Base-by-base conservation (phyloP, 164 flowering plant genomes). In the Macadamia integrifolia region DNA sequence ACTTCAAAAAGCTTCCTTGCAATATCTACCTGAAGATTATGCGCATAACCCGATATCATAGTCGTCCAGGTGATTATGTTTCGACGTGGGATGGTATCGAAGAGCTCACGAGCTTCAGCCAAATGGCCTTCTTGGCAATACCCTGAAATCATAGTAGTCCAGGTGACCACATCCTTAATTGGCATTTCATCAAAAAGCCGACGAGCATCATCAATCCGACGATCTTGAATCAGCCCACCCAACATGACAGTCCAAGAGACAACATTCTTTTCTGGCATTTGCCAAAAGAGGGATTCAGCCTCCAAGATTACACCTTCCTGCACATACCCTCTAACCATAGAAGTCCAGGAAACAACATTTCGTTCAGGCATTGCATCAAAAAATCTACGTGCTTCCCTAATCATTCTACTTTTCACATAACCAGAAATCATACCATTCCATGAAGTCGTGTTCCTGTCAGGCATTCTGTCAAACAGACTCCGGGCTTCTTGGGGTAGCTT, bases 1-100 rank as follows among this genome's bases (percentile, higher is more conserved):
- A 88, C 94, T 76, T 86, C 92, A 74, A 91, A 89, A 56, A 91
- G 88, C 79, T 91, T 89, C 77, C 91, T 76, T 3, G 90, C 97
- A 67, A 87, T 62, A 68, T 91, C 92, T 18, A 86, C 88, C 64
- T 59, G 75, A 32, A 71, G 68, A 76, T 86, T 86, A 66, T 84
- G 84, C 2, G 74, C 78, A 79, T 89, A 91, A 29, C 97, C 94
- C n/a, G 79, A 64, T 40, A 89, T 75, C 92, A 91, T 87, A 14
- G 84, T 67, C 14, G 91, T 91, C 92, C 97, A 89, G 58, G 92
- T 72, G 66, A 91, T 70, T 29, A 86, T 86, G 77, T 88, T 91
- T 66, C 81, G 71, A 1, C 62, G 62, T 1, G 81, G 84, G 91
- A 91, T 89, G 66, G 76, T 82, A 75, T 91, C 97, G 74, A 89